Base-by-base conservation (phyloP, 2,329 filamentous ascomycete species). In the Chaetomium strumarium region DNA sequence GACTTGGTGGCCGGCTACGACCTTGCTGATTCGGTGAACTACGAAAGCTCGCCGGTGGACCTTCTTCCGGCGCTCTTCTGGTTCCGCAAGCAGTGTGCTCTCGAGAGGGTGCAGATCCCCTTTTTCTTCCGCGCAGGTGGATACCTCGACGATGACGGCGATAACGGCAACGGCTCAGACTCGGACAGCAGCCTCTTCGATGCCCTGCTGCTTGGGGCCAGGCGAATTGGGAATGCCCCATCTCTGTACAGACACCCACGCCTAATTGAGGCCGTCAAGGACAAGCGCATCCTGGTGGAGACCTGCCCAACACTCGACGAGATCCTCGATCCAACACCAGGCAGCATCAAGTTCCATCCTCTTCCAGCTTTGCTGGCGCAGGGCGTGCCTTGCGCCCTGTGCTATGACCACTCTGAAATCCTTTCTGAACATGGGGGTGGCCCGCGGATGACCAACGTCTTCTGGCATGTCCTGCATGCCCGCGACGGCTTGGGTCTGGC, bases 71-170 rank as follows among this genome's bases (percentile, higher is more conserved):
- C 95, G 63, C 74, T 97, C 0, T 92, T 96, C 69, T 96, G 90
- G 90, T 96, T 97, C 77, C 84, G 85, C 58, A 91, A 92, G 68
- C 81, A 86, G 62, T 96, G 90, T 67, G 80, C 81, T 0, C 78
- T 88, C 64, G 85, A 90, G 63, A 82, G 80, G 2, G 80, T 96
- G 36, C 82, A 90, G 46, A 83, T 99, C 10, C 92, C 92, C 1
- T 96, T 96, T 74, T 95, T 95, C 75, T 95, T 97, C 73, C 91
- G 96, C 67, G 91, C 92, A 0, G 92, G 91, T 58, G 91, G 96
- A 70, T 89, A 84, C 33, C 80, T 95, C 0, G 90, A 89, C 20
- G 17, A 36, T 10, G 20, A 12, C 7, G 49, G 19, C 33, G n/a
- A 75, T 24, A 11, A 75, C 56, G 90, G 90, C 29, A 84, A 83